Conservation (phyloP, 1,139 yeast species). For the Pichia kudriavzevii region DNA sequence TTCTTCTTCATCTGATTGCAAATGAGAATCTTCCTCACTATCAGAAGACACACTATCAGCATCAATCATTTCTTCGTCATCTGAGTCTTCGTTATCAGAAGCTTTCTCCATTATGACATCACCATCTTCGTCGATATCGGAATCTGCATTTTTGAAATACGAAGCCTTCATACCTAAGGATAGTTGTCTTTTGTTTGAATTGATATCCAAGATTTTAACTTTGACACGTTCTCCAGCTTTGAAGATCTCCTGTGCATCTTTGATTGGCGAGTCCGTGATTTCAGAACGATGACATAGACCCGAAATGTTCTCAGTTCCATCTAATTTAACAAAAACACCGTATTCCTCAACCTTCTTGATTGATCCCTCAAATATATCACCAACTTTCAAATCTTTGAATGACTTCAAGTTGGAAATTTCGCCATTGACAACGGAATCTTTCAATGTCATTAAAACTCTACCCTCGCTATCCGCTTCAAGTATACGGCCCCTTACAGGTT, state of each 20-base stretch:
- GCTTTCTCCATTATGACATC: conserved; percentile 30
- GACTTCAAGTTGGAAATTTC: conserved; percentile 48
- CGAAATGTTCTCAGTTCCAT: conserved; percentile 64
- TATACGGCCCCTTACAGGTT: conserved; percentile 71
- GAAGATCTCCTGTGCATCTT: conserved; percentile 54
- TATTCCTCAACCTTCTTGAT: conserved; percentile 74
- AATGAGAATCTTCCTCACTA: conserved; percentile 23
- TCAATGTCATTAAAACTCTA: conserved; percentile 68
- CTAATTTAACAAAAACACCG: conserved; percentile 83
- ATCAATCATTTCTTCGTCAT: conserved; percentile 28
- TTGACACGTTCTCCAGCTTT: conserved; percentile 86
- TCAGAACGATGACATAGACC: conserved; percentile 87
- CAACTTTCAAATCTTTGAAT: conserved; percentile 60
- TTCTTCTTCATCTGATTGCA: conserved; percentile 22
- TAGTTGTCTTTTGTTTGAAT: conserved; percentile 60
- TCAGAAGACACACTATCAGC: conserved; percentile 22
- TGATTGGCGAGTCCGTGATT: conserved; percentile 59
- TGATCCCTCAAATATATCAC: conserved; percentile 72
- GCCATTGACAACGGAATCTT: conserved; percentile 74
- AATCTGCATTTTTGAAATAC: conserved; percentile 48
- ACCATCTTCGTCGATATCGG: conserved; percentile 22
- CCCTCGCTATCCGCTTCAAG: conserved; percentile 55
- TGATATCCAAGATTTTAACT: conserved; percentile 64
- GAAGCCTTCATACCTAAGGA: conserved; percentile 94
- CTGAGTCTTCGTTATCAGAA: conserved; percentile 26